Base-by-base conservation (phyloP, 2,329 filamentous ascomycete species). In the Xylariaceae sp. region DNA sequence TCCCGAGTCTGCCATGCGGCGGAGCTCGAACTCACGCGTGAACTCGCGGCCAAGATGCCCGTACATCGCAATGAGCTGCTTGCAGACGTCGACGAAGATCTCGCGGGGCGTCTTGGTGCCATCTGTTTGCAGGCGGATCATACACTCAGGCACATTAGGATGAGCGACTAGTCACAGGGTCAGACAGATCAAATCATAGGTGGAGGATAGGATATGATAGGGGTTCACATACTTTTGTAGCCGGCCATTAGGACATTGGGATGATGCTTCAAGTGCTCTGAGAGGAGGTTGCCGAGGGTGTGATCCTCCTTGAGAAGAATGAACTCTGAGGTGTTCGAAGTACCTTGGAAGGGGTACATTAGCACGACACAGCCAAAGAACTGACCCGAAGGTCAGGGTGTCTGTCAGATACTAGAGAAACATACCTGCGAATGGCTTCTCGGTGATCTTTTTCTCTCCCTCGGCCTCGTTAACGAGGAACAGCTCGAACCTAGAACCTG, bases 231-330 rank as follows among this genome's bases (percentile, higher is more conserved):
- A 85, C 86, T 82, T 69, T 94, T 94, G 76, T 98, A 98, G 11
- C 86, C 93, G 48, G 91, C 84, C 76, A 97, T 95, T 58, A 86
- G 74, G 58, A 98, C 86, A 64, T 94, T 85, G 16, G 82, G 79
- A 60, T 88, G 86, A 65, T 87, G 83, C 71, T 93, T 83, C 46
- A 98, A 85, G 60, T 92, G 88, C 61, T 88, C 84, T 38, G 86
- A 80, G 45, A 98, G 78, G 45, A 98, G 77, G 67, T 98, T 96
- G 58, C 85, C 93, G 21, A 98, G 80, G 1, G 92, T 96, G 70
- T 96, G 92, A 60, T 98, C 93, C 67, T 98, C 93, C 68, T 96
- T 97, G 70, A 89, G 88, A 70, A 98, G 83, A 48, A 88, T 83
- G 72, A 98, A 98, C 68, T 96, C 87, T 8, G 89, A 87, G n/a